phyloP scores from a whole-genome alignment of 257 asterid genomes.

The Primulina huaijiensis region DNA sequence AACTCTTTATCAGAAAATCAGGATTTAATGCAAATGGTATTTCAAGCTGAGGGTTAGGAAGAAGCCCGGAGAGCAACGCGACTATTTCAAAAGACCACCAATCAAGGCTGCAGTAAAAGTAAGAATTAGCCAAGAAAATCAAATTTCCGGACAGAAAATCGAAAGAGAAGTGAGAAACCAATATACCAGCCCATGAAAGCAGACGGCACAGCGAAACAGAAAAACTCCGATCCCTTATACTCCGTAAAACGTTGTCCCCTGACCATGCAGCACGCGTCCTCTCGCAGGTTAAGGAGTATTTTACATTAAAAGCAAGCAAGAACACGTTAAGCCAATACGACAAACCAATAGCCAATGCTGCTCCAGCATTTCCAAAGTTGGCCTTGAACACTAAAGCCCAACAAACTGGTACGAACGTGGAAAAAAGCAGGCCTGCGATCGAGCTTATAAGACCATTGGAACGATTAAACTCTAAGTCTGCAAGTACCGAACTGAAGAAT shows the following conservation, averaged over 20 bases:
- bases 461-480: conserved; percentile 46
- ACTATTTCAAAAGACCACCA: conserved; percentile 58
- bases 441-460: conserved; percentile 52
- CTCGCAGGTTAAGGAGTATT: conserved; percentile 37
- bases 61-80: conserved; percentile 52
- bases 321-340: conserved; percentile 49
- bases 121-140: neutral
- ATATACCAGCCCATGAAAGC: conserved; percentile 46
- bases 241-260: conserved; percentile 24
- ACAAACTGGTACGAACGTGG: conserved; percentile 48
- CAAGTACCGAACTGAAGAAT: conserved; percentile 46
- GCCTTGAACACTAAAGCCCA: conserved; percentile 42
- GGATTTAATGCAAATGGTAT: neutral
- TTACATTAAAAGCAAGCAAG: no score
- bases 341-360: conserved; percentile 41
- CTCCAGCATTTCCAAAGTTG: conserved; percentile 38
- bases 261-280: conserved; percentile 27
- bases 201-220: conserved; percentile 40
- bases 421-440: conserved; percentile 31
- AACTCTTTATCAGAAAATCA: neutral
- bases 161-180: neutral
- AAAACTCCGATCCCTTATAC: conserved; percentile 39
- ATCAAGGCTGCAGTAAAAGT: conserved; percentile 38
- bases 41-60: conserved; percentile 66
- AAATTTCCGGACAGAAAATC: neutral